A percentile compares a stretch with the other conserved stretches of the same genome.
Evolutionary conservation across 306 rosid species (phyloP).

Genomic region (Trichosanthes truncata): DNA sequence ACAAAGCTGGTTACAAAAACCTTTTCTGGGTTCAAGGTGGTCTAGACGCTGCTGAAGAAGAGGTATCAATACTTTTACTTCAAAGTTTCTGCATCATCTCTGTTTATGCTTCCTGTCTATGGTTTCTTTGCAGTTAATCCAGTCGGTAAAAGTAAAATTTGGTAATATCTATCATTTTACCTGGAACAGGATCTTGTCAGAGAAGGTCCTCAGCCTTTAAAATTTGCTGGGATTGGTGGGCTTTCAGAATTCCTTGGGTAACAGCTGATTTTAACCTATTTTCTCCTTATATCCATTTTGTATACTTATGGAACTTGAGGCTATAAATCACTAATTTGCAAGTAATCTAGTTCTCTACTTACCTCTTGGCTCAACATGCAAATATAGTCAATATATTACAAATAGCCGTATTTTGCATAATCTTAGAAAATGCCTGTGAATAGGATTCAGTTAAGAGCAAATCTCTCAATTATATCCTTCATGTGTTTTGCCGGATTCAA

Average conservation of each 20-base stretch:
- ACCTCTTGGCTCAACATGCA: background rate
- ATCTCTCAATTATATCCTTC: background rate
- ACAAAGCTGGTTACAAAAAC: conserved; percentile 70
- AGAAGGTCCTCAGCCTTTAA: conserved; percentile 80
- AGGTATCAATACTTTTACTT: conserved; percentile 32
- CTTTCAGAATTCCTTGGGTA: conserved; percentile 89
- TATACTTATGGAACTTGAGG: background rate
- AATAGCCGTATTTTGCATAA: background rate
- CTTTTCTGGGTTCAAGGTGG: conserved; percentile 98
- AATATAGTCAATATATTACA: background rate
- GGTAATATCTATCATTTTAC: conserved; percentile 14
- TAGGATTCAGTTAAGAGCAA: background rate
- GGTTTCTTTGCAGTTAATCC: conserved; percentile 6
- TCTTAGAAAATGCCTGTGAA: background rate
- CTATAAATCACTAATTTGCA: background rate
- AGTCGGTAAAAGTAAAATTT: conserved; percentile 7
- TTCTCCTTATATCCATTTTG: background rate
- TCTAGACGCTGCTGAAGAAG: conserved; percentile 79
- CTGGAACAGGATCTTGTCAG: conserved; percentile 69
- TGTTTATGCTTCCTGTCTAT: conserved; percentile 1
- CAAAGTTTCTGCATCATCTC: conserved; percentile 1
- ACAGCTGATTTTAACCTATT: background rate
- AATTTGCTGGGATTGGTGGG: conserved; percentile 89
- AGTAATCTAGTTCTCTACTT: background rate
- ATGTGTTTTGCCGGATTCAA: background rate